Base-by-base conservation (phyloP, 2,329 filamentous ascomycete genomes). In the Aspergillus pseudonomiae region DNA sequence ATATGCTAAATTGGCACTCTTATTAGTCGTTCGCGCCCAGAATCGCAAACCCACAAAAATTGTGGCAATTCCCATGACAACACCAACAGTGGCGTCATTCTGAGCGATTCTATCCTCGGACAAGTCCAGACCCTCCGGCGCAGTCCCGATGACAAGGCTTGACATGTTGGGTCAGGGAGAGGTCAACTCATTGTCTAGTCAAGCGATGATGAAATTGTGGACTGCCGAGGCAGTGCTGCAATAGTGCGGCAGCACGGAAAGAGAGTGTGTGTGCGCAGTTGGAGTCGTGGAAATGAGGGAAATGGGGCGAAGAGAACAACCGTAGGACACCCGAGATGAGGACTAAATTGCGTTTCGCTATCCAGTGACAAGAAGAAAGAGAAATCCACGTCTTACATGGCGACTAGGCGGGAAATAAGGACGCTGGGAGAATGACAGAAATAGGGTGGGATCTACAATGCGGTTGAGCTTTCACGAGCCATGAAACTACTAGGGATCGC, bases 21-120 rank as follows among this genome's bases (percentile, higher is more conserved):
- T 12, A 34, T 59, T 61, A n/a, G 21, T 45, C 10, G 45, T 63
- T n/a, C 63, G 63, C 12, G 63, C 60, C 57, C 60, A 63, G 9
- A 67, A 60, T 48, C 65, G 63, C 55, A 67, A 43, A 4, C 54
- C 63, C 19, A 67, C 65, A 21, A 62, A 62, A 10, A 45, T 43
- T 1, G 65, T 63, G 12, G 65, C 65, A 41, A 65, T 61, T 3
- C 54, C 63, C 50, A 64, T 59, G 7, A 67, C 57, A 14, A 58
- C 60, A 0, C 39, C 63, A 4, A 63, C 63, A 5, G 39, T 59
- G 26, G 41, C 65, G 19, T 65, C 57, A 56, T 67, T 67, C 32
- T 56, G 57, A 9, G 55, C 54, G 11, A 63, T 58, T 2, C 55
- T 34, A 39, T 62, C 34, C 4, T 48, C 65, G 6, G 19, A 52